These are phyloP conservation scores for Ensete glaucum DNA, from an alignment of 176 grass and related monocot species.

Conservation along the genomic window DNA sequence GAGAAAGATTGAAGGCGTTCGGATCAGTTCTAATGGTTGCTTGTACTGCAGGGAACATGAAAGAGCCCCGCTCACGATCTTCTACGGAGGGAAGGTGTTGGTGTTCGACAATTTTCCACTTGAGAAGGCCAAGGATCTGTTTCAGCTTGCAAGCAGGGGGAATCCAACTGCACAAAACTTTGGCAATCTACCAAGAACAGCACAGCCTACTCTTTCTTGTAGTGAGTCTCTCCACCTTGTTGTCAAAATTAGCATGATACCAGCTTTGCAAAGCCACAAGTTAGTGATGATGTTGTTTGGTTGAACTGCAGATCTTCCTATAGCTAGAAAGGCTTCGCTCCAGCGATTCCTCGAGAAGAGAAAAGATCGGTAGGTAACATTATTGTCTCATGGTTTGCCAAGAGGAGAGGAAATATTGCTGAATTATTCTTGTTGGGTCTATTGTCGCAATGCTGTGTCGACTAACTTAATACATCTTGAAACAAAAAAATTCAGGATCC, in stretches of 20 bases:
- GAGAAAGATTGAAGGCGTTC: slow-evolving; percentile 8
- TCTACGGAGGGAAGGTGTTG: slow-evolving; percentile 82
- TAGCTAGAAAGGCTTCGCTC: slow-evolving; percentile 84
- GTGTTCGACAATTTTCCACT: slow-evolving; percentile 91
- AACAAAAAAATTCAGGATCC: slow-evolving; percentile 36
- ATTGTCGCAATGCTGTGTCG: not conserved
- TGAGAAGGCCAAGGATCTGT: slow-evolving; percentile 82
- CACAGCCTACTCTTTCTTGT: slow-evolving; percentile 59
- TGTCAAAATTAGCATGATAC: not conserved
- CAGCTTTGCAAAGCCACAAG: not conserved
- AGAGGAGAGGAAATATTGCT: not conserved
- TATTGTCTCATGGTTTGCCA: not conserved
- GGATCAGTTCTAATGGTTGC: slow-evolving; percentile 12
- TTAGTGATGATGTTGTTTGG: slow-evolving; percentile 10
- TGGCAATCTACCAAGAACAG: slow-evolving; percentile 34
- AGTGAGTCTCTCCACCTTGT: slow-evolving; percentile 10
- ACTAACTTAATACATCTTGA: slow-evolving; percentile 8
- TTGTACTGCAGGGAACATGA: slow-evolving; percentile 53
- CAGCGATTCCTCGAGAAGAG: slow-evolving; percentile 97
- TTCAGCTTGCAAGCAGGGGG: slow-evolving; percentile 68
- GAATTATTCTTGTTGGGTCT: not conserved
- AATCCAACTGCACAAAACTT: slow-evolving; percentile 24
- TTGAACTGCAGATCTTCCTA: slow-evolving; percentile 68
- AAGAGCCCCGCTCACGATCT: slow-evolving; percentile 72
- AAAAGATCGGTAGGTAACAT: slow-evolving; percentile 70